These are phyloP conservation scores for Candida bentonensis DNA, from an alignment of 805 yeast species.

Conservation along the genomic window DNA sequence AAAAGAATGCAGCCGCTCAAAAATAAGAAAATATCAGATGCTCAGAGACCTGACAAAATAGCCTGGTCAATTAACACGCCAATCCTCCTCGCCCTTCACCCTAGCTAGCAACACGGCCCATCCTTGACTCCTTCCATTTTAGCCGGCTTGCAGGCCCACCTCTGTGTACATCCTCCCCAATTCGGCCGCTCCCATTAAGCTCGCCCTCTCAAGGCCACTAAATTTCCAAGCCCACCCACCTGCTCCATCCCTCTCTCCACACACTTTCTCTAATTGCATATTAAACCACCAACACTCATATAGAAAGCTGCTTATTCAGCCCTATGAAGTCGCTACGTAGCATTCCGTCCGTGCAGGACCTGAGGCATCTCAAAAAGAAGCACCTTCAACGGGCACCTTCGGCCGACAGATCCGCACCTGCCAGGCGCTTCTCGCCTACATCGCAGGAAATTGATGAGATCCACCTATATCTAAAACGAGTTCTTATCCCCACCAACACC, in stretches of 20 bases:
- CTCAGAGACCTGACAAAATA: no score
- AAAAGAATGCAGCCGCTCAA: no score
- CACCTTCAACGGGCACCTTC: not conserved
- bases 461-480: not conserved
- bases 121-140: not conserved
- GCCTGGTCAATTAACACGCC: no score
- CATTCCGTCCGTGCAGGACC: conserved; percentile 1
- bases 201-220: no score
- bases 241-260: no score
- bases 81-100: no score
- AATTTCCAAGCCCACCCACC: no score
- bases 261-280: no score
- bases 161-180: not conserved
- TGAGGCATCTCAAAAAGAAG: not conserved
- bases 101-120: no score
- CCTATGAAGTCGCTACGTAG: not conserved
- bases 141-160: not conserved
- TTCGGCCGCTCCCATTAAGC: not conserved
- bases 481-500: conserved; percentile 29
- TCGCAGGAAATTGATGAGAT: not conserved
- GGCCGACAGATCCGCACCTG: not conserved
- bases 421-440: not conserved
- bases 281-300: no score
- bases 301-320: no score
- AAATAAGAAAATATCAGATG: no score